Base-by-base conservation (phyloP, 2,329 filamentous ascomycete genomes). In the Cladosporium cucumerinum region DNA sequence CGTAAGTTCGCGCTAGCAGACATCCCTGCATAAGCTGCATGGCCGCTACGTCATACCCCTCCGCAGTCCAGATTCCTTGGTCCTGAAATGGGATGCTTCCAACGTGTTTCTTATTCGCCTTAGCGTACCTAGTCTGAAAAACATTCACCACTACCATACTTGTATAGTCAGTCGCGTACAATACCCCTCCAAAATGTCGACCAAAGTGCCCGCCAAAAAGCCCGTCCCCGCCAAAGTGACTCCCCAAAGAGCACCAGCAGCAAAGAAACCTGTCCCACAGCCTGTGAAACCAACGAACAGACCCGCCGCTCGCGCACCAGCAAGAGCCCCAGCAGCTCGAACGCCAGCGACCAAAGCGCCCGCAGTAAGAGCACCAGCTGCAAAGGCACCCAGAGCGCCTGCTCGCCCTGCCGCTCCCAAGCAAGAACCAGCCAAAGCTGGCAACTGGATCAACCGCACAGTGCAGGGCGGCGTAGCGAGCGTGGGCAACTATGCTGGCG, bases 361-460 rank as follows among this genome's bases (percentile, higher is more conserved):
- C 5, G 49, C 65, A 32, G 58, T 65, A 10, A 68, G 65, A 52
- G 66, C 66, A 30, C 66, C 69, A 30, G 48, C 65, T 46, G 48
- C 49, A 25, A 69, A 61, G 23, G 55, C 66, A 23, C 30, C 52
- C 21, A 32, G 30, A 57, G 48, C 48, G 23, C 62, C 66, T 23
- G 57, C 66, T 12, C 49, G 49, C 32, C 34, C 55, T 60, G n/a
- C 43, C 36, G 48, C 59, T 46, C 23, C 59, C 23, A 54, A 54
- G 26, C 36, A 54, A 23, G 60, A 66, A 32, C 55, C 55, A n/a
- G 36, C 63, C 55, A 63, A 61, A 43, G 57, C 62, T n/a, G 77
- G 72, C 72, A 80, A 80, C 69, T 83, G 80, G 80, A 75, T 83
- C 69, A 80, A 78, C 64, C 76, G 75, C 62, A 77, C 77, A 34